Base-by-base conservation (phyloP, 345 rosid genomes). In the Eucalyptus urophylla region DNA sequence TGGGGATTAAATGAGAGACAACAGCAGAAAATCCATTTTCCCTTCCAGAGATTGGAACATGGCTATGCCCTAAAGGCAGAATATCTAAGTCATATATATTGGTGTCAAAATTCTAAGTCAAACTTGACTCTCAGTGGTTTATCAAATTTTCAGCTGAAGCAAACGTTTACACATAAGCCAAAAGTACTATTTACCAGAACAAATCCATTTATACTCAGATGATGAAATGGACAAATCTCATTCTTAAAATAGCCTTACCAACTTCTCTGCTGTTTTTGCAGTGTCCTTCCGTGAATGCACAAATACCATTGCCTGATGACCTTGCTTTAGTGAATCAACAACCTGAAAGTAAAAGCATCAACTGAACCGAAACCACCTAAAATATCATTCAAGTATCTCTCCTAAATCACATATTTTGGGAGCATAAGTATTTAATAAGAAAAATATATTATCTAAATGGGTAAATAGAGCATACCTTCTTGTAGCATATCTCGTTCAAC, bases 281-380 rank as follows among this genome's bases (percentile, higher is more conserved):
- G 99, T 97, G 93, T 97, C 99, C 93, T 97, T 97, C 56, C 99
- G 93, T 45, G 99, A 96, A 93, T 97, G 99, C 92, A 97, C 99
- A 94, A 97, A 97, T 37, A 97, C 95, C 99, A 97, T 97, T 49
- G 94, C 99, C 89, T 97, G 99, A 93, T 97, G 96, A 83, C 99
- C 99, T 92, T 96, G 98, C 94, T 90, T 95, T 80, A 97, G 56
- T 69, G 99, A 97, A 91, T 97, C 98, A 90, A 93, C 95, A 90
- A 97, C 96, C 99, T 97, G 91, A 89, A 89, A 92, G 31, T 56
- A 29, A 31, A 56, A 45, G 47, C 27, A 83, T 50, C 76, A 86
- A 50, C 72, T 89, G 91, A 91, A 88, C 86, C 88, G 29, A 90
- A 88, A 90, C 83, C 33, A 87, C 90, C 67, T 56, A 89, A 88